Base-by-base conservation (phyloP, 1,284 basidiomycete species). In the Microbotryum violaceum region DNA sequence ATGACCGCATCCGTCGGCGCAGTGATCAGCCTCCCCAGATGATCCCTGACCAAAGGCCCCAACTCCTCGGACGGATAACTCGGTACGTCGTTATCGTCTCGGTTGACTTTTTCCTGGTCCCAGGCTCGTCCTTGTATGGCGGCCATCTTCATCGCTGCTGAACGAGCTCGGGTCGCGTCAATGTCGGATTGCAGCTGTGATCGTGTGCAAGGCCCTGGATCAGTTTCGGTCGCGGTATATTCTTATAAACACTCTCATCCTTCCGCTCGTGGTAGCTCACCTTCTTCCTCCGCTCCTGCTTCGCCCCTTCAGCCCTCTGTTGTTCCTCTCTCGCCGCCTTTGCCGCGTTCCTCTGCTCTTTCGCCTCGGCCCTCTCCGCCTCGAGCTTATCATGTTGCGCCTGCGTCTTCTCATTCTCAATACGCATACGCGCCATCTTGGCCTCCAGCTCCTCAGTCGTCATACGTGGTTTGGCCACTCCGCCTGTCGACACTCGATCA, bases 401-500 rank as follows among this genome's bases (percentile, higher is more conserved):
- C 49, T 54, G 44, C 12, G 51, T 47, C 21, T 61, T 57, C 10
- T 62, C 61, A 52, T 71, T 71, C 57, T 63, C 66, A 2, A 64
- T 6, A 14, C 56, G 50, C 70, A 71, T 71, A 14, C 31, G 37
- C 2, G 66, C 68, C 65, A 71, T 68, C 45, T 66, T 52, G 8
- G 61, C 64, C 14, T 71, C 70, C 27, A 70, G 27, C 31, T 70
- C 64, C 20, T 64, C 65, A 2, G 49, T 49, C 29, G 64, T 60
- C 47, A 64, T 61, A 18, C 37, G 37, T 42, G 37, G 16, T 16
- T 42, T 42, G 16, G 37, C 37, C 14, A 42, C 14, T 6, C 37
- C 37, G 37, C 37, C 37, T 12, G 37, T 42, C 37, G 37, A 16
- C 12, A 42, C 14, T 42, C 37, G 37, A 42, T 42, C 37, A 42